Evolutionary conservation across 441 rosid genomes (phyloP), one percentile per base, ranked within the genome.

Genomic region (Adansonia madagascariensis): DNA sequence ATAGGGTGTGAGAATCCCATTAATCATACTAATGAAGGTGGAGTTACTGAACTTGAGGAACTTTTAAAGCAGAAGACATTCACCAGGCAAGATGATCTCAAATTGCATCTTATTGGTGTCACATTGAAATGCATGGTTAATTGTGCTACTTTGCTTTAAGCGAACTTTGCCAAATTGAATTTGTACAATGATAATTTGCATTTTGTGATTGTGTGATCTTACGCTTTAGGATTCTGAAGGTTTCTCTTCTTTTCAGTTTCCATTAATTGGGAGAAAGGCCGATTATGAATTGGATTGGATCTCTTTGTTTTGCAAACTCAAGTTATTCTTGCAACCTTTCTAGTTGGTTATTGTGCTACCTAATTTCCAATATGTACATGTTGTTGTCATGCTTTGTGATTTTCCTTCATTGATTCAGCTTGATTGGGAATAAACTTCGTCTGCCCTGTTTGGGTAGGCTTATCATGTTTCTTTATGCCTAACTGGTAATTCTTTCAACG

Each of bases 61-160:
- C 81, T 88, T 44, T 82, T 92, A 47, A 88, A 83, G 85, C 91
- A 86, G 84, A 89, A 90, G 80, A 91, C 87, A 14, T 92, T 89
- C 79, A 86, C 93, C 35, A 89, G 89, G 97, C 77, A 80, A 87
- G 89, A 78, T 56, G 71, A 50, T 70, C n/a, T 46, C 1, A 52
- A 70, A 65, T 22, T 9, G 10, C 43, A 60, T 59, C 60, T 6
- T 61, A 50, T 39, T 15, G 24, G 15, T 24, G 67, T 74, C n/a
- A 27, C 27, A 39, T 61, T 62, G 15, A 47, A 44, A 53, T 53
- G 47, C 44, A 53, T 52, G 27, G 62, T n/a, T 47, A 43, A 44
- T 62, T 61, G 20, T 8, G 24, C 15, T 46, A 46, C 17, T 41
- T 1, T 20, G 14, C 3, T 56, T 55, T 12, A 67, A n/a, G 10